phyloP scores from a whole-genome alignment of 2,329 filamentous ascomycete genomes.

The Ceratocystis cubensis region DNA sequence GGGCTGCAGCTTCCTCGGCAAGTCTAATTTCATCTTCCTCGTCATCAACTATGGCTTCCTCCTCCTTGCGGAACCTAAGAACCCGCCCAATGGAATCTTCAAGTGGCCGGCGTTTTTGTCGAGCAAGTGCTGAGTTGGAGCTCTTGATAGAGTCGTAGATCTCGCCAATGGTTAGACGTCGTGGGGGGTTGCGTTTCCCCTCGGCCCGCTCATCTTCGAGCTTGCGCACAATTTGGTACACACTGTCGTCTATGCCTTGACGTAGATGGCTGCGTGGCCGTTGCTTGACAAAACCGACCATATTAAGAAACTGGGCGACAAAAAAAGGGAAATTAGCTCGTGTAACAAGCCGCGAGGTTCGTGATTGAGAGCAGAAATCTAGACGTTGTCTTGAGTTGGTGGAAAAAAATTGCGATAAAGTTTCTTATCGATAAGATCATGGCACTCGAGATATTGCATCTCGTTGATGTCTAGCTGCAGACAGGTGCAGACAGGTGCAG shows the following conservation, averaged over 20 bases:
- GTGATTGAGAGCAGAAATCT: background rate
- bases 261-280: conserved; percentile 28
- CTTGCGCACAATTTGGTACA: conserved; percentile 70
- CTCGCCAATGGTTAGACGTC: conserved; percentile 40
- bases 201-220: conserved; percentile 52
- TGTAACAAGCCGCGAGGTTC: background rate
- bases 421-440: conserved; percentile 17
- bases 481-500: background rate
- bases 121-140: conserved; percentile 76
- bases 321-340: background rate
- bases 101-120: conserved; percentile 67
- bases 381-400: background rate
- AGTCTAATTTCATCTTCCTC: conserved; percentile 30
- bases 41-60: conserved; percentile 38
- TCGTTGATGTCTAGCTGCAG: background rate
- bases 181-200: conserved; percentile 25
- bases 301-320: conserved; percentile 20
- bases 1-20: conserved; percentile 20
- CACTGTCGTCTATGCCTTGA: conserved; percentile 52
- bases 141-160: conserved; percentile 70
- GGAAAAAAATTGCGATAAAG: conserved; percentile 12
- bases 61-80: conserved; percentile 57
- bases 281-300: conserved; percentile 24
- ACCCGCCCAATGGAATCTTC: conserved; percentile 80
- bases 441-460: background rate